A percentile compares a stretch with the other conserved stretches of the same genome.
These are phyloP conservation scores for Dothistroma pini DNA, from an alignment of 2,329 filamentous ascomycete genomes.

Conservation along the genomic window DNA sequence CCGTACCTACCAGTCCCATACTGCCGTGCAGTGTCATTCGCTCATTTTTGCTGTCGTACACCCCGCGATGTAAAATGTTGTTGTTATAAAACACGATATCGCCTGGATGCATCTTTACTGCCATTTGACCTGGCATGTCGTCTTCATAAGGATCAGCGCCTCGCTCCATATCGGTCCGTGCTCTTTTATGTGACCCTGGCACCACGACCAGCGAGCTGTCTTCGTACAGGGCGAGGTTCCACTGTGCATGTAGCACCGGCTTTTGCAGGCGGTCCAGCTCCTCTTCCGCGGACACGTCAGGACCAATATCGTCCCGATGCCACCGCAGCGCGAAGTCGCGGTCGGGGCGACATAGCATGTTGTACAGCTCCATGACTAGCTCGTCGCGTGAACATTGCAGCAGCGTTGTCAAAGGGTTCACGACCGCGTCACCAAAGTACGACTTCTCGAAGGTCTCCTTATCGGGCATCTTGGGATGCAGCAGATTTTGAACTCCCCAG, in stretches of 20 bases:
- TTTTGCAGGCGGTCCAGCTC: conserved; percentile 60
- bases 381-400: conserved; percentile 54
- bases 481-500: conserved; percentile 84
- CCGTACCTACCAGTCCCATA: conserved; percentile 59
- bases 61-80: conserved; percentile 75
- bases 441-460: conserved; percentile 58
- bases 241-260: conserved; percentile 74
- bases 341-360: conserved; percentile 74
- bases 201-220: conserved; percentile 72
- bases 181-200: conserved; percentile 69
- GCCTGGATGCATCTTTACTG: conserved; percentile 65
- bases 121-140: conserved; percentile 59
- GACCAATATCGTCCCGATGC: conserved; percentile 80
- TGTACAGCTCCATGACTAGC: conserved; percentile 83
- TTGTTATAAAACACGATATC: conserved; percentile 88
- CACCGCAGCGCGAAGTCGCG: conserved; percentile 70
- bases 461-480: conserved; percentile 67
- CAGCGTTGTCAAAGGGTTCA: conserved; percentile 62
- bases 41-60: conserved; percentile 58
- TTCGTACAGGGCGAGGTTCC: conserved; percentile 77
- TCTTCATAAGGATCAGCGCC: conserved; percentile 62
- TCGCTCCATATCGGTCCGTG: conserved; percentile 67
- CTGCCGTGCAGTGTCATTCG: conserved; percentile 70
- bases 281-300: conserved; percentile 61
- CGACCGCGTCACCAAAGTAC: conserved; percentile 68